A percentile compares a stretch with the other conserved stretches of the same genome.
These are phyloP conservation scores for Eutrema japonicum DNA, from an alignment of 345 rosid species.

Conservation along the genomic window DNA sequence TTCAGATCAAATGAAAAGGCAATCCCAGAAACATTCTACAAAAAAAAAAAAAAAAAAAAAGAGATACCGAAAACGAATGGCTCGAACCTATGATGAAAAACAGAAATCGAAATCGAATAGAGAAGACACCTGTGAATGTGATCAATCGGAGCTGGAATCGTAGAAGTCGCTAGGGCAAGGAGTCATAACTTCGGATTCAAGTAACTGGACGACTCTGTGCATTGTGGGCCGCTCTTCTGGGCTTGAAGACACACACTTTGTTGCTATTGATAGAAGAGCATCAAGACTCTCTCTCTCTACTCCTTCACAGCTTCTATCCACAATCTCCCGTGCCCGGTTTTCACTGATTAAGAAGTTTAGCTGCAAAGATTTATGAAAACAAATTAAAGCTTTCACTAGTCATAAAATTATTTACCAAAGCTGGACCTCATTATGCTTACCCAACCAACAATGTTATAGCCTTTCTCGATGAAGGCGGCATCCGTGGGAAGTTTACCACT, in stretches of 20 bases:
- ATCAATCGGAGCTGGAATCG: slow-evolving; percentile 82
- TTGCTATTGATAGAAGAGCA: slow-evolving; percentile 77
- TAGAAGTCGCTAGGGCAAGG: slow-evolving; percentile 96
- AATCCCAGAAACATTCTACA: slow-evolving; percentile 17
- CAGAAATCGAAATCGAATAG: slow-evolving; percentile 1
- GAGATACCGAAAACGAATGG: slow-evolving; percentile 29
- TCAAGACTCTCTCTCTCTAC: slow-evolving; percentile 77
- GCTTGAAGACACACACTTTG: slow-evolving; percentile 71
- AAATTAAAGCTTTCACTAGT: slow-evolving; percentile 8
- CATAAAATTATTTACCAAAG: neutral
- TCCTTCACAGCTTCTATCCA: slow-evolving; percentile 71
- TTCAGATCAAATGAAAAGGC: slow-evolving; percentile 16
- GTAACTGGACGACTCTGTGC: slow-evolving; percentile 91
- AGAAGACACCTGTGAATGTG: neutral
- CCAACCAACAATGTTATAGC: slow-evolving; percentile 96
- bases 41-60: slow-evolving; percentile 19
- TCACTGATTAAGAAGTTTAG: slow-evolving; percentile 72
- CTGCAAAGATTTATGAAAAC: slow-evolving; percentile 49
- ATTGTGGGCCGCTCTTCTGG: slow-evolving; percentile 91
- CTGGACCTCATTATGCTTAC: slow-evolving; percentile 47
- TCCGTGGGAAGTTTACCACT: slow-evolving; percentile 97
- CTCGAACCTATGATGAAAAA: slow-evolving; percentile 16
- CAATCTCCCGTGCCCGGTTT: slow-evolving; percentile 72
- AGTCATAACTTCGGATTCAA: slow-evolving; percentile 92
- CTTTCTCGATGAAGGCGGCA: slow-evolving; percentile 91